Percentiles rank a stretch among this genome's conserved stretches.
phyloP scores from a whole-genome alignment of 169 alveolate species.

The Amoebophrya sp. region DNA sequence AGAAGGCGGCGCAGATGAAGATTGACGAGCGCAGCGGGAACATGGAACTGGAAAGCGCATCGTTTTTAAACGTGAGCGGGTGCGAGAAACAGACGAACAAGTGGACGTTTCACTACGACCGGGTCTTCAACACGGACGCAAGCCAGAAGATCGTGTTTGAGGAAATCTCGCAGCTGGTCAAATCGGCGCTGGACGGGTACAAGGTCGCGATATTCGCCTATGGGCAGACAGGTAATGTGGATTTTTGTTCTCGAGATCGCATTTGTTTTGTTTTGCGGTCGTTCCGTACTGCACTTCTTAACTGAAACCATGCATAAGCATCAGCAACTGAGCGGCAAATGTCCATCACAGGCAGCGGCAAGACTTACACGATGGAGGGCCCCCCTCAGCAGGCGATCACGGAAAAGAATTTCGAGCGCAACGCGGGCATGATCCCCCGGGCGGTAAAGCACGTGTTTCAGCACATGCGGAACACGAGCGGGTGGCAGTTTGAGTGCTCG shows the following conservation, averaged over 20 bases:
- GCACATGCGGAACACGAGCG: background rate
- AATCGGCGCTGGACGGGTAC: constrained; percentile 20
- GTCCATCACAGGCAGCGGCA: too few species aligned
- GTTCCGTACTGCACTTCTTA: too few species aligned
- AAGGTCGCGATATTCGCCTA: background rate
- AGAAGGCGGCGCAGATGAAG: background rate
- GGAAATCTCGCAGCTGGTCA: constrained; percentile 20
- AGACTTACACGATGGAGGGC: constrained; percentile 19
- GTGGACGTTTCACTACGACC: background rate
- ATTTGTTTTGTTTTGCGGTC: too few species aligned
- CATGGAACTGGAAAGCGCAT: background rate
- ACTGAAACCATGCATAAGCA: too few species aligned
- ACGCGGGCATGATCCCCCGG: constrained; percentile 3
- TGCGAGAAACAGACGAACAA: background rate
- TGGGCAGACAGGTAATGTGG: too few species aligned
- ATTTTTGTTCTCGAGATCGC: too few species aligned
- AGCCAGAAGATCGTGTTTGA: background rate
- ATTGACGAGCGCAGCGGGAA: background rate
- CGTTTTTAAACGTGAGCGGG: background rate
- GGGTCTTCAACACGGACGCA: background rate
- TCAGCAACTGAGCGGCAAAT: too few species aligned
- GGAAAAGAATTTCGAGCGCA: background rate
- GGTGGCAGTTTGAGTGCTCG: background rate
- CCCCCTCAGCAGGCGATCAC: background rate
- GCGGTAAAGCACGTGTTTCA: background rate